Conservation (phyloP, 306 rosid genomes). For the Trifolium fragiferum region DNA sequence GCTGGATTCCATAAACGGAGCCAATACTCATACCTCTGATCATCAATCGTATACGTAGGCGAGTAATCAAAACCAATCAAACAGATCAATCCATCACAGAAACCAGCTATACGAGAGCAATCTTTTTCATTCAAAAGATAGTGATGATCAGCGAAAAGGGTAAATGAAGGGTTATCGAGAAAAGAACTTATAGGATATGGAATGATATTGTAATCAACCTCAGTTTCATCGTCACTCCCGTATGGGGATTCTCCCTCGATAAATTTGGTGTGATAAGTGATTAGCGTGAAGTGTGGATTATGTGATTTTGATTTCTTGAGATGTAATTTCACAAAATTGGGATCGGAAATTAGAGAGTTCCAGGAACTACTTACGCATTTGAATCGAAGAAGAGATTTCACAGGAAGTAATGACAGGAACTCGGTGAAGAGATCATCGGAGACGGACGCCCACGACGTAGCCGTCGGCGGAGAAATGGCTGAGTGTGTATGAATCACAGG, state of each 20-base stretch:
- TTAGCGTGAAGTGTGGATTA: not conserved
- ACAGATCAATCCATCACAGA: constrained; percentile 4
- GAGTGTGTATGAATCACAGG: not conserved
- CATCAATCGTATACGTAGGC: no score
- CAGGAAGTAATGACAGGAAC: not conserved
- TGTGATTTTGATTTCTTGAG: not conserved
- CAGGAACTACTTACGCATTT: not conserved
- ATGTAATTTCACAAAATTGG: not conserved
- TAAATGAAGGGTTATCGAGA: not conserved
- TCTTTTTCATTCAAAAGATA: not conserved
- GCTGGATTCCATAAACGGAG: not conserved
- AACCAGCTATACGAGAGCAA: not conserved
- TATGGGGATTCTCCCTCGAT: not conserved
- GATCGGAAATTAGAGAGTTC: not conserved
- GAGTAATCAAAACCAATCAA: not conserved
- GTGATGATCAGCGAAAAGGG: not conserved
- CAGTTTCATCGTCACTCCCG: not conserved
- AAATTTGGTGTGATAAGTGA: rapidly evolving
- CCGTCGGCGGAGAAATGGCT: not conserved
- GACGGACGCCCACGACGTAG: not conserved
- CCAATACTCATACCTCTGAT: not conserved
- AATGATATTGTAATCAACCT: not conserved
- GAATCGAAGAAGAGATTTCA: not conserved
- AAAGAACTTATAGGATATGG: not conserved
- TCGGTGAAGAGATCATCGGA: not conserved